Conservation (phyloP, 2,329 filamentous ascomycete species). For the Pseudogymnoascus sp. region DNA sequence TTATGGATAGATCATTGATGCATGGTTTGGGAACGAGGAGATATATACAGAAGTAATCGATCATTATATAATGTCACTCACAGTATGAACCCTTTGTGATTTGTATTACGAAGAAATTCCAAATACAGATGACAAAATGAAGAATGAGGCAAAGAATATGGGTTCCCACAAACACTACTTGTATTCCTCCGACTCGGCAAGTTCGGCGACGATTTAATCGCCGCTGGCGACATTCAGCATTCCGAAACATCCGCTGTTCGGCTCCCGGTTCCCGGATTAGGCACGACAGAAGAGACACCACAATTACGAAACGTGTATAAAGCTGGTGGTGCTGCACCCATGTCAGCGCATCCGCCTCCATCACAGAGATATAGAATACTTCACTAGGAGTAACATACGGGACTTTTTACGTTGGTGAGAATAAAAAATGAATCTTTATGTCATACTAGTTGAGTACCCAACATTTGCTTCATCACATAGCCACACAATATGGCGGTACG, state of each 20-base stretch:
- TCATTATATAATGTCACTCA: not conserved
- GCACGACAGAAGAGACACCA: not conserved
- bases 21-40: not conserved
- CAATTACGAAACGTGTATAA: too few relatives aligned
- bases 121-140: not conserved
- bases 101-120: not conserved
- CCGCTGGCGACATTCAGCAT: not conserved
- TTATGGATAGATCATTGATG: not conserved
- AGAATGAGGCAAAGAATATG: not conserved
- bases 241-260: not conserved
- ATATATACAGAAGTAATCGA: not conserved
- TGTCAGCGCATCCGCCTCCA: too few relatives aligned
- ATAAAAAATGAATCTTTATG: not conserved
- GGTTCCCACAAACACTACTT: not conserved
- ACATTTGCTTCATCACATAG: not conserved
- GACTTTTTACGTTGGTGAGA: not conserved
- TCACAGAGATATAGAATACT: too few relatives aligned
- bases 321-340: too few relatives aligned
- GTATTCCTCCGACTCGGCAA: not conserved
- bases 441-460: not conserved
- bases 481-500: not conserved
- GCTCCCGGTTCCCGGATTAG: not conserved
- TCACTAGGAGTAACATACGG: too few relatives aligned
- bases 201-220: not conserved
- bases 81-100: not conserved